Evolutionary conservation across 1,284 basidiomycete genomes (phyloP).

Genomic region (Puccinia coronata): DNA sequence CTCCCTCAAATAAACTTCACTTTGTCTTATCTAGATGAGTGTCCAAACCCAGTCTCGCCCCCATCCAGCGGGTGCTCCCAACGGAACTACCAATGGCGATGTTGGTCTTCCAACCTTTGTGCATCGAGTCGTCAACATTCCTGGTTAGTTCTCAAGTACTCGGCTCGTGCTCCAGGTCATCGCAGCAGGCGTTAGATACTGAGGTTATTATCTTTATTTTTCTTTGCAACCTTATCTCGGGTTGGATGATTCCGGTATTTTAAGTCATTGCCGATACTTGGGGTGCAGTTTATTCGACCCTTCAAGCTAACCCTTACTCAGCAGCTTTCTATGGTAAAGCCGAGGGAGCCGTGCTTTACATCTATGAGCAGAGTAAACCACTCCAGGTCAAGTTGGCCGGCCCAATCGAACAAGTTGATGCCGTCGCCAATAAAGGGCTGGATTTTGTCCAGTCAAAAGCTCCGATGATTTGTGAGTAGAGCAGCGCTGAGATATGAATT

Average conservation of each 20-base stretch:
- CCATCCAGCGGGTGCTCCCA: not conserved
- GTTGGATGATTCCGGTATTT: not conserved
- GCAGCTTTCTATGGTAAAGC: slow-evolving; percentile 47
- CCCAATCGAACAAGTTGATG: slow-evolving; percentile 47
- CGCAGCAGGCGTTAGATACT: no score
- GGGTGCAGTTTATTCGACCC: slow-evolving; percentile 41
- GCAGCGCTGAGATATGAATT: not conserved
- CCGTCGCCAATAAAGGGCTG: slow-evolving; percentile 44
- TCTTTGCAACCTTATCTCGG: no score
- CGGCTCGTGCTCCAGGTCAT: not conserved
- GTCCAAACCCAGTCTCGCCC: slow-evolving; percentile 15
- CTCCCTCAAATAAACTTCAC: no score
- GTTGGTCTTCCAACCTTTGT: slow-evolving; percentile 37
- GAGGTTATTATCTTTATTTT: no score
- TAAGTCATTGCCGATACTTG: slow-evolving; percentile 34
- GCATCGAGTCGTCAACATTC: slow-evolving; percentile 37
- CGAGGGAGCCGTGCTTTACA: slow-evolving; percentile 32
- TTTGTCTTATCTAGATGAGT: not conserved
- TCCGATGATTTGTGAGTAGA: slow-evolving; percentile 39
- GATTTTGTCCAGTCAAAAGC: slow-evolving; percentile 50
- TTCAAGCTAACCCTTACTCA: slow-evolving; percentile 39
- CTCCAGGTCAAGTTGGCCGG: slow-evolving; percentile 44
- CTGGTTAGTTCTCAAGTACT: slow-evolving; percentile 9
- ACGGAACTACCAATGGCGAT: slow-evolving; percentile 19
- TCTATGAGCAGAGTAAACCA: slow-evolving; percentile 45